Evolutionary conservation across 345 rosid species (phyloP).

Genomic region (Rhodamnia rubescens): DNA sequence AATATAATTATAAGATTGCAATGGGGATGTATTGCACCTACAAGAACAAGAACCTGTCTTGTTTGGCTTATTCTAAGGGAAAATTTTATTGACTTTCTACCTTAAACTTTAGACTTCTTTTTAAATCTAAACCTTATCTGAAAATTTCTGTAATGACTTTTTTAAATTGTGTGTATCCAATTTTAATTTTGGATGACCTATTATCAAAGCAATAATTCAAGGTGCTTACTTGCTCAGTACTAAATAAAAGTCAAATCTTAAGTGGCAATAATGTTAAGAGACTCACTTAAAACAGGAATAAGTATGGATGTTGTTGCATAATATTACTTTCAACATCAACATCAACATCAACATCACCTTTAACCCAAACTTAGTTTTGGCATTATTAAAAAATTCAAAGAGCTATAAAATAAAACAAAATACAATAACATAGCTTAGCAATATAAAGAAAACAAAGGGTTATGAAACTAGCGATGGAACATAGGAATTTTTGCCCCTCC

Average conservation of each 20-base stretch:
- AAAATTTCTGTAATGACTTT: neutral
- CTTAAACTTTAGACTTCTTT: neutral
- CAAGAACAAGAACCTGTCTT: neutral
- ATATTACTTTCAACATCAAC: neutral
- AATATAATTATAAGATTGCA: neutral
- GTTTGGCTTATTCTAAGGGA: neutral
- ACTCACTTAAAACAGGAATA: neutral
- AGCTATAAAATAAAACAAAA: too few species aligned
- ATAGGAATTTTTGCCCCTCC: too few species aligned
- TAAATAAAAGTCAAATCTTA: neutral
- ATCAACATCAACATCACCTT: too few species aligned
- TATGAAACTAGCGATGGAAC: too few species aligned
- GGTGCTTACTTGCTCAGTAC: neutral
- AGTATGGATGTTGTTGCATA: neutral
- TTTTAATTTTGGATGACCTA: neutral
- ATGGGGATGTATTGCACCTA: neutral
- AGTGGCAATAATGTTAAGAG: neutral
- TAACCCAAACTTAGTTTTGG: too few species aligned
- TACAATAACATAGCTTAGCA: too few species aligned
- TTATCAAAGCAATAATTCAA: neutral
- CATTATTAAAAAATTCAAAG: too few species aligned
- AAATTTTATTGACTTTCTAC: neutral
- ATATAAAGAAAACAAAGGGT: too few species aligned
- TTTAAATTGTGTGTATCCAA: neutral
- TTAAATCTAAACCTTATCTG: neutral